Base-by-base conservation (phyloP, 208 protist genomes). In the Trypanosoma melophagium region DNA sequence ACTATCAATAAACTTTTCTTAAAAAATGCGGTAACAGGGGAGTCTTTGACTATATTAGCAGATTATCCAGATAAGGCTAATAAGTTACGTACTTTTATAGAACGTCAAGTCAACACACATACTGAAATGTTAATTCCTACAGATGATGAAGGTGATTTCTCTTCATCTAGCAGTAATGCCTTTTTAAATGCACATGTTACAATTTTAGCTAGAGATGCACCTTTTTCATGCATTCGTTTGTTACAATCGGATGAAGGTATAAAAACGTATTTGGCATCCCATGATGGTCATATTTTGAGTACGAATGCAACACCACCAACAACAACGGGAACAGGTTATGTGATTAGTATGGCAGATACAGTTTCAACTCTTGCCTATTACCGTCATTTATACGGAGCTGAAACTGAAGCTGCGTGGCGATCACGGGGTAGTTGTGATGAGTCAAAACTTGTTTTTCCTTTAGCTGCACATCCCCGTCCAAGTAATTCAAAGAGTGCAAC, bases 1-100 rank as follows among this genome's bases (percentile, higher is more conserved):
- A 57, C 49, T 2, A 89, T 96, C 42, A 72, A 60, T n/a, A 92
- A 91, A 61, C 63, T 96, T 4, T 96, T 93, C 60, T 69, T 96
- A 41, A 93, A 93, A 71, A 96, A 96, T 71, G 82, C 90, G 22
- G 81, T 96, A 67, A 93, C 86, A 22, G 84, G 83, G 16, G 87
- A 96, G 72, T 96, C 87, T 16, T 69, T 86, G 22, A 96, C 90
- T 10, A 83, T 93, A 66, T 79, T 77, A 12, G 64, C 66, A 19
- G 69, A 65, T 59, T 40, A 67, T 22, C 57, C 38, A 44, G 59
- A 86, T 28, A 89, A 81, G 67, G 86, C 69, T 16, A 76, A 41
- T 21, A 60, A 66, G 50, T 76, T 96, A 50, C 79, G 86, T 65
- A 50, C 56, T 47, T 96, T 96, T 66, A 75, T 96, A 12, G 69